These are phyloP conservation scores for Zarea fungicola DNA, from an alignment of 2,329 filamentous ascomycete species.

Conservation along the genomic window DNA sequence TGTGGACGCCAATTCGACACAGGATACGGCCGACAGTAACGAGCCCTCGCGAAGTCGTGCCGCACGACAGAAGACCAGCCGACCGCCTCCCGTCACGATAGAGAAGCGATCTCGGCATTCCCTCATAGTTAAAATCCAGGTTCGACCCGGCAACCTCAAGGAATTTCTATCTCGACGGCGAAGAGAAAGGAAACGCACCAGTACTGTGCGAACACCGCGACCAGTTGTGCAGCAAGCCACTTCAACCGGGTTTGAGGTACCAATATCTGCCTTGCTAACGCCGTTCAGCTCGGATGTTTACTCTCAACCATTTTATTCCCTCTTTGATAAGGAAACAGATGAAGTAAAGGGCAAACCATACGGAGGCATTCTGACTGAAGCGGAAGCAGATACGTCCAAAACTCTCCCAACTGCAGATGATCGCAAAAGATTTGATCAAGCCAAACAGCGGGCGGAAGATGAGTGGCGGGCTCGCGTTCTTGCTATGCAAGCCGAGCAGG, in stretches of 20 bases:
- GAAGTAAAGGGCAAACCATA: slow-evolving; percentile 92
- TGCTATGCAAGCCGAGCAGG: slow-evolving; percentile 57
- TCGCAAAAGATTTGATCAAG: slow-evolving; percentile 80
- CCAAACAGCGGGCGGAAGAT: slow-evolving; percentile 85
- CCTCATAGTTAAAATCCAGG: slow-evolving; percentile 31
- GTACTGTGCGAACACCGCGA: slow-evolving; percentile 19
- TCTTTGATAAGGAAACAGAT: slow-evolving; percentile 83
- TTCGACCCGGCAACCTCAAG: slow-evolving; percentile 33
- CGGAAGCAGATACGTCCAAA: slow-evolving; percentile 84
- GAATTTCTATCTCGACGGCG: slow-evolving; percentile 30
- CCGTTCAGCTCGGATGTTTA: slow-evolving; percentile 56
- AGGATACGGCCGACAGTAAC: slow-evolving; percentile 27
- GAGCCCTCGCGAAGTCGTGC: slow-evolving; percentile 42
- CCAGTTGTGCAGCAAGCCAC: neutral
- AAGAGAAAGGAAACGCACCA: slow-evolving; percentile 26
- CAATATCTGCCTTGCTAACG: slow-evolving; percentile 37
- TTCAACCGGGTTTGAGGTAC: slow-evolving; percentile 13
- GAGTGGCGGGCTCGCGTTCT: slow-evolving; percentile 71
- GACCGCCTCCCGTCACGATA: slow-evolving; percentile 36
- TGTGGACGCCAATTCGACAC: slow-evolving; percentile 34
- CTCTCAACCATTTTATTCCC: slow-evolving; percentile 77
- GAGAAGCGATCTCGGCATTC: slow-evolving; percentile 32
- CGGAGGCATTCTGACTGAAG: slow-evolving; percentile 83
- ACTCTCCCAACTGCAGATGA: slow-evolving; percentile 79
- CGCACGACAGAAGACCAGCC: slow-evolving; percentile 48